Base-by-base conservation (phyloP, 1,284 basidiomycete species). In the Schizophyllum amplum region DNA sequence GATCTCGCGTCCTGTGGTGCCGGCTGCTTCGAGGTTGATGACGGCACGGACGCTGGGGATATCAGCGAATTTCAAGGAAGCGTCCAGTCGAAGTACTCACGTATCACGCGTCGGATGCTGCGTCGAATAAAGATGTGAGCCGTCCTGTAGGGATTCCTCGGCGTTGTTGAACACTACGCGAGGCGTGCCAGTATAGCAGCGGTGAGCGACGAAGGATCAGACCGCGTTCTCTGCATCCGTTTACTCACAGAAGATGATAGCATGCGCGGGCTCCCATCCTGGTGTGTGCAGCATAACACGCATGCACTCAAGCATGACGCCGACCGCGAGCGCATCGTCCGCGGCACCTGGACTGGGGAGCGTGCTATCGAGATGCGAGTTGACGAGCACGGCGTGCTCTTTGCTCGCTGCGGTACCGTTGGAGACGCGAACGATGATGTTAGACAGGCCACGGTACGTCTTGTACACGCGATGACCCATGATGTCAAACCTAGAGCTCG, bases 21-120 rank as follows among this genome's bases (percentile, higher is more conserved):
- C 96, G 47, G 93, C 94, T 49, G 94, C 90, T 80, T 98, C 96
- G 11, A 99, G 79, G 66, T 99, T 98, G 69, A 98, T 85, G 4
- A 88, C 86, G 0, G 93, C 92, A 7, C 90, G 85, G 21, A 98
- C 86, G 15, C 88, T 92, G 48, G 15, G 24, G 50, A 33, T 42
- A 42, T 25, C 17, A 49, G 27, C 51, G n/a, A n/a, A n/a, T n/a
- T n/a, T n/a, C n/a, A n/a, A n/a, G n/a, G n/a, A n/a, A n/a, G n/a
- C n/a, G n/a, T n/a, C n/a, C n/a, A n/a, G n/a, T n/a, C n/a, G 27
- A 33, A 33, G 6, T 6, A 33, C 27, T 33, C 27, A 42, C 33
- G 33, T 42, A 42, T 42, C 33, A 17, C 33, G 33, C 3, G 33
- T 42, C 7, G 11, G 81, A 66, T 95, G 92, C 65, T 94, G 90